Evolutionary conservation across 768 basidiomycete species (phyloP).

Genomic region (Leccinum subgranulosum): DNA sequence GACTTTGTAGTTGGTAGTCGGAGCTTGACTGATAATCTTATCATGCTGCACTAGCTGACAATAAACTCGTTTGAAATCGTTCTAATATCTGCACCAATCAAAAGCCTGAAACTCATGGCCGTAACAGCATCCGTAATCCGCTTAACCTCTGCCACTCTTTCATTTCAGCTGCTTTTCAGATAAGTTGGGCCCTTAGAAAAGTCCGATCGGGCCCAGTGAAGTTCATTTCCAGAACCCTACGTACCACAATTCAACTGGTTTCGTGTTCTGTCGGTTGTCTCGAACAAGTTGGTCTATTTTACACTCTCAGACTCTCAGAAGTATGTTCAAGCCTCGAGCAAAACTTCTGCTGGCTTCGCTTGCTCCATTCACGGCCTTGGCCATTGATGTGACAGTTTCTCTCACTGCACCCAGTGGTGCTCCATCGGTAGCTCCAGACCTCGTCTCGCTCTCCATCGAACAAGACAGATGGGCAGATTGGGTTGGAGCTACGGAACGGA

Average conservation of each 20-base stretch:
- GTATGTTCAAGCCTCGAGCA: background rate
- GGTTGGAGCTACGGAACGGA: constrained; percentile 48
- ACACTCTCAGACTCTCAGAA: background rate
- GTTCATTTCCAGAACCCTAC: too few species aligned
- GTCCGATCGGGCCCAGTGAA: too few species aligned
- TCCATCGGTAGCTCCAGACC: constrained; percentile 38
- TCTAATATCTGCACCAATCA: too few species aligned
- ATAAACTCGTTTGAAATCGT: too few species aligned
- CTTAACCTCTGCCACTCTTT: too few species aligned
- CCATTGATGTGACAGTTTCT: constrained; percentile 38
- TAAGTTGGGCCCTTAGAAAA: too few species aligned
- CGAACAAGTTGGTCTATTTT: background rate
- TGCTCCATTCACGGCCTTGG: constrained; percentile 2
- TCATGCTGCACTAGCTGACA: too few species aligned
- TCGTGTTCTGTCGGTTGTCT: background rate
- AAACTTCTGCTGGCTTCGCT: constrained; percentile 1
- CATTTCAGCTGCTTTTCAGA: too few species aligned
- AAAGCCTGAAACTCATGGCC: too few species aligned
- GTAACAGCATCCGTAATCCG: too few species aligned
- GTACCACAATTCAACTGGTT: background rate
- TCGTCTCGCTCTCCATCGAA: constrained; percentile 66
- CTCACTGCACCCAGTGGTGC: constrained; percentile 36
- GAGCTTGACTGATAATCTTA: too few species aligned
- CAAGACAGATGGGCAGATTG: constrained; percentile 72
- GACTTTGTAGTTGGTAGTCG: too few species aligned